Percentiles rank a stretch among this genome's conserved stretches.
Evolutionary conservation across 257 asterid species (phyloP).

Genomic region (Perilla frutescens): DNA sequence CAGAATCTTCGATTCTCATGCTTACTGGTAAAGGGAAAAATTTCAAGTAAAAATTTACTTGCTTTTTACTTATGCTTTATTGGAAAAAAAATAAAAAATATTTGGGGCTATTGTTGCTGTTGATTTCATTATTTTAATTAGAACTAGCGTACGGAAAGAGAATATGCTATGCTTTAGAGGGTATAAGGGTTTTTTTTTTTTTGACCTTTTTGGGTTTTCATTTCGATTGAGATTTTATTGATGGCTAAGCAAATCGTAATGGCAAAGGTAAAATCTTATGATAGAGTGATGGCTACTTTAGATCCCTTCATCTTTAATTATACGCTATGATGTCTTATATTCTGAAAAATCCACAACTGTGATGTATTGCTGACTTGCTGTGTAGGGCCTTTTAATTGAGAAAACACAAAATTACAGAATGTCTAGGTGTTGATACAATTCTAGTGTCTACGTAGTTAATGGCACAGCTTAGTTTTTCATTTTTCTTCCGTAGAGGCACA

Average conservation of each 20-base stretch:
- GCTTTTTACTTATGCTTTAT: neutral
- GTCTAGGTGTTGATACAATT: neutral
- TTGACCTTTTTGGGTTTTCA: conserved; percentile 12
- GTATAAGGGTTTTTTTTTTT: neutral
- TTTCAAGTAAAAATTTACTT: conserved; percentile 11
- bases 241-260: conserved; percentile 16
- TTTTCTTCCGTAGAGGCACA: neutral
- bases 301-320: neutral
- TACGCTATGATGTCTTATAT: neutral
- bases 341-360: neutral
- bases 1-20: conserved; percentile 88
- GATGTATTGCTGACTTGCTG: neutral
- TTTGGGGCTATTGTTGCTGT: neutral
- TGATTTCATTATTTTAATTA: conserved; percentile 1
- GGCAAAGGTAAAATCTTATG: neutral
- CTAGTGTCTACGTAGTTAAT: neutral
- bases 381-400: neutral
- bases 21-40: conserved; percentile 67
- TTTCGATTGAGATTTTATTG: conserved; percentile 12
- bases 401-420: neutral
- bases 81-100: neutral
- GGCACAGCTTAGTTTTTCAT: neutral
- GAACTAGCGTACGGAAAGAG: conserved; percentile 23
- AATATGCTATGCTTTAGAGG: conserved; percentile 28
- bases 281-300: neutral